phyloP scores from a whole-genome alignment of 2,329 filamentous ascomycete genomes.

The Capronia americana region DNA sequence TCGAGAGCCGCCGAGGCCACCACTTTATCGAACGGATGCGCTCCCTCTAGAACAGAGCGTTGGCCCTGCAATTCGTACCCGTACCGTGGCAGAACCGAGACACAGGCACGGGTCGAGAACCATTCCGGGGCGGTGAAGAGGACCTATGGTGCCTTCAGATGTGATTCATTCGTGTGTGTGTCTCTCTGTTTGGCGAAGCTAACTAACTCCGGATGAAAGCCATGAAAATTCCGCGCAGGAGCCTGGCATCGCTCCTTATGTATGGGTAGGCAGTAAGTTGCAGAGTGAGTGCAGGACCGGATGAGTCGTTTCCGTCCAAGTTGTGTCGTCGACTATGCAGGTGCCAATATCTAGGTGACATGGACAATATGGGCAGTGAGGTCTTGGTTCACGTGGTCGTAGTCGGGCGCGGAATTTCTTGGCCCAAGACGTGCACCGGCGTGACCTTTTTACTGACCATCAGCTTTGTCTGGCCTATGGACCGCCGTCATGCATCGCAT shows the following conservation, averaged over 20 bases:
- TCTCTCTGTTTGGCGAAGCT: no score
- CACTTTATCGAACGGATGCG: not conserved
- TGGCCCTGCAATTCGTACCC: not conserved
- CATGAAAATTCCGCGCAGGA: no score
- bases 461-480: not conserved
- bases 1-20: not conserved
- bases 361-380: no score
- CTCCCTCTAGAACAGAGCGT: not conserved
- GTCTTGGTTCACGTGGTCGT: no score
- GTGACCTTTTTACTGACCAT: not conserved
- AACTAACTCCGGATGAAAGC: no score
- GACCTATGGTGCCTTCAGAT: no score
- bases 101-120: slow-evolving; percentile 3
- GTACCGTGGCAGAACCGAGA: slow-evolving; percentile 13
- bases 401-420: not conserved
- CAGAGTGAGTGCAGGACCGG: no score
- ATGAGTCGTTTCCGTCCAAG: no score
- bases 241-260: no score
- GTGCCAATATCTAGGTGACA: not conserved
- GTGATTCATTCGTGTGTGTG: no score
- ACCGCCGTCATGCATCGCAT: not conserved
- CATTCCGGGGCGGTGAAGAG: slow-evolving; percentile 11
- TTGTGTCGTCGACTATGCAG: no score
- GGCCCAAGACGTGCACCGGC: not conserved
- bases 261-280: no score